Percentiles rank a stretch among this genome's conserved stretches.
Conservation (phyloP, 2,329 filamentous ascomycete species). For the Aureobasidium sp. region DNA sequence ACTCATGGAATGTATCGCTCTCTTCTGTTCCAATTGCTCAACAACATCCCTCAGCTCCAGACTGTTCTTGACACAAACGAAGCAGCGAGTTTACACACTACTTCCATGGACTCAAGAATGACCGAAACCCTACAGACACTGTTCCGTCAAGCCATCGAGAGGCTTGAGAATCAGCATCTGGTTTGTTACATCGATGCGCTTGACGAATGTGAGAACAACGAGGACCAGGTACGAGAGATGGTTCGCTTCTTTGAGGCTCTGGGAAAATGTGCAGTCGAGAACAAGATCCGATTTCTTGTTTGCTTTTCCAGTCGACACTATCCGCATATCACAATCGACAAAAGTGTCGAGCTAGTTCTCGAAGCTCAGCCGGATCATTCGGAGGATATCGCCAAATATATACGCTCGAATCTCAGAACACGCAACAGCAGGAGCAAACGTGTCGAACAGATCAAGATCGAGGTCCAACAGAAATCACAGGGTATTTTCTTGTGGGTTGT, state of each 20-base stretch:
- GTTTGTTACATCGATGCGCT: slow-evolving; percentile 38
- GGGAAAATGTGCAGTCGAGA: slow-evolving; percentile 23
- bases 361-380: slow-evolving; percentile 33
- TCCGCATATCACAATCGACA: slow-evolving; percentile 34
- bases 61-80: not conserved
- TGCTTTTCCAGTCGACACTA: slow-evolving; percentile 47
- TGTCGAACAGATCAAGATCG: not conserved
- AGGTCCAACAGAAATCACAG: not conserved
- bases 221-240: slow-evolving; percentile 38
- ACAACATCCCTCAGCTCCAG: not conserved
- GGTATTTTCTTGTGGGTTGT: not conserved
- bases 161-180: slow-evolving; percentile 20
- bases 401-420: not conserved
- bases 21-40: not conserved
- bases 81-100: not conserved
- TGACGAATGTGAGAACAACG: slow-evolving; percentile 40
- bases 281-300: slow-evolving; percentile 23
- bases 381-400: slow-evolving; percentile 23
- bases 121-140: not conserved
- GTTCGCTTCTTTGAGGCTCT: slow-evolving; percentile 38
- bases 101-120: no score
- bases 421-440: not conserved
- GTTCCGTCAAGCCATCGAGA: not conserved
- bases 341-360: slow-evolving; percentile 27
- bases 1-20: not conserved